Base-by-base conservation (phyloP, 179 eudicot species). In the Corrigiola litoralis region DNA sequence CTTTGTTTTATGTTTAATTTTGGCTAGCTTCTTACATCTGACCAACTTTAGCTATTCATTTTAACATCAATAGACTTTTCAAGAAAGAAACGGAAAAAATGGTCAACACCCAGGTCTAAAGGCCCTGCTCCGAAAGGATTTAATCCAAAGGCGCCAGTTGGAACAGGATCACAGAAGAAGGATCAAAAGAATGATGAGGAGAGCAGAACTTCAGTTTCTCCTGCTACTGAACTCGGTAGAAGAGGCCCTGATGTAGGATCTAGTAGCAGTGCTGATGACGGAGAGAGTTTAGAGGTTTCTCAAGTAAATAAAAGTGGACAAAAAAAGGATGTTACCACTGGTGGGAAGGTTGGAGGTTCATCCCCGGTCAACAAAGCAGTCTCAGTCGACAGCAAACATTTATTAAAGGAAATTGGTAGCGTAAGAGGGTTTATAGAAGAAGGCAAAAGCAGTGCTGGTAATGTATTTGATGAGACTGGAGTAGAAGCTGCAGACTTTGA, bases 91-190 rank as follows among this genome's bases (percentile, higher is more conserved):
- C 84, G 40, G 29, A 79, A 75, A 67, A 90, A 67, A 75, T 56
- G 70, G 66, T 80, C 81, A 20, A 68, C 77, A 24, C 66, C 91
- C 28, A 80, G 77, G 72, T 48, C 84, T 18, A 80, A 78, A 77
- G 80, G 74, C 52, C 69, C 85, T 40, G 28, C 80, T 55, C 80
- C 89, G 1, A 83, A 85, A 78, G 88, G 92, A 34, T 85, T 85
- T 77, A 58, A 68, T 60, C 97, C 89, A 11, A 84, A 84, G 81
- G 65, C 79, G 23, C 89, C 77, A 5, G 80, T 59, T 18, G 86
- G 81, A 67, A 67, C 75, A 31, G 68, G 84, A 63, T 75, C 61
- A 9, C 81, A 53, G 46, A 94, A 79, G 76, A 73, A 38, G 74
- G 79, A 78, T 68, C 78, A 70, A 68, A 77, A 65, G 38, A 76